phyloP scores from a whole-genome alignment of 495 filamentous ascomycete genomes.

The Sabuloglossum arenarium region DNA sequence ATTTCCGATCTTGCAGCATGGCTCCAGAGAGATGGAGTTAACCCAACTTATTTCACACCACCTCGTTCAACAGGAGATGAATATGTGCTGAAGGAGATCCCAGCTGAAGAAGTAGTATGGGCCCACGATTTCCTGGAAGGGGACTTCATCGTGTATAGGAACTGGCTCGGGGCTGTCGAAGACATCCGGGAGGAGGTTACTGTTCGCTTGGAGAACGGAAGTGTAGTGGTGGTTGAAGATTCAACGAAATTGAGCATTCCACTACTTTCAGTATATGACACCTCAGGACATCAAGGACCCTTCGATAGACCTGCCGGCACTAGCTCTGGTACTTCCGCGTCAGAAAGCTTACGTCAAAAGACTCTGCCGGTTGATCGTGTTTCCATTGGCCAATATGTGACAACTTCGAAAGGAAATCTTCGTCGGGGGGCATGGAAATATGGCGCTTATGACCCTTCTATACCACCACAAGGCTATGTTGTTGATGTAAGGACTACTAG shows the following conservation, averaged over 20 bases:
- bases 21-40: background rate
- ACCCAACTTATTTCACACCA: no score
- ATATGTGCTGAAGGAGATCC: slow-evolving; percentile 8
- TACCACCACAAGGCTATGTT: slow-evolving; percentile 24
- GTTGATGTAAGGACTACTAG: slow-evolving; percentile 22
- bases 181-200: slow-evolving; percentile 12
- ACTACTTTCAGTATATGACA: no score
- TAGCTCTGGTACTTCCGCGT: background rate
- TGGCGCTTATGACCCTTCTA: slow-evolving; percentile 24
- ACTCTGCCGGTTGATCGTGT: slow-evolving; percentile 8
- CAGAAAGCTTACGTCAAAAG: background rate
- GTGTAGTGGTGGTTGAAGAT: slow-evolving; percentile 18
- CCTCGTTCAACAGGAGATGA: slow-evolving; percentile 4
- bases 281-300: no score
- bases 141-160: slow-evolving; percentile 17
- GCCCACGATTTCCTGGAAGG: slow-evolving; percentile 13
- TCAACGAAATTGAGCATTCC: slow-evolving; percentile 11
- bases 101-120: slow-evolving; percentile 12
- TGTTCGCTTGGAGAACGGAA: slow-evolving; percentile 15
- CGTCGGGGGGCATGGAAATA: slow-evolving; percentile 26
- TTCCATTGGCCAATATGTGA: slow-evolving; percentile 26
- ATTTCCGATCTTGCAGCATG: slow-evolving; percentile 1
- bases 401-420: slow-evolving; percentile 29
- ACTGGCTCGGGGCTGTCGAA: slow-evolving; percentile 18
- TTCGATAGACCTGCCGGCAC: background rate